Evolutionary conservation across 2,329 filamentous ascomycete species (phyloP), one percentile per base, ranked within the genome.

Genomic region (Ophiosphaerella narmari): DNA sequence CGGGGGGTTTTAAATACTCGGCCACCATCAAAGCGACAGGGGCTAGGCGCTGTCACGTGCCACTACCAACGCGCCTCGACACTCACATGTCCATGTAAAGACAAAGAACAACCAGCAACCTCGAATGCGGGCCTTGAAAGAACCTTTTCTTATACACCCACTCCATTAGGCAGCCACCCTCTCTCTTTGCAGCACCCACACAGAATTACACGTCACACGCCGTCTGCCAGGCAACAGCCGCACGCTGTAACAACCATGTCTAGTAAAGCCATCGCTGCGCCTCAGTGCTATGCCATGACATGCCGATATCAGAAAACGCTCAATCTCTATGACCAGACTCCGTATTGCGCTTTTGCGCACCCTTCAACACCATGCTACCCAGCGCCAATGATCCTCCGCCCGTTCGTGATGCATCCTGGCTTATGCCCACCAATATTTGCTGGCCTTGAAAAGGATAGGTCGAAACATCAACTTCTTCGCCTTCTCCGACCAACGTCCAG

Each of bases 401-500:
- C 8, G 48, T 57, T 24, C 50, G 52, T 14, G 59, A 53, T 29
- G 51, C 60, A 40, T 68, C 65, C 36, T 65, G 62, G 13, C 33
- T 50, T 45, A 69, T 60, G 0, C 62, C 65, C 12, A 48, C 41
- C 12, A 65, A 34, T 7, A 63, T 40, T 29, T 63, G 55, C 34
- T 66, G 59, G 13, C 57, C 52, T 43, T 66, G 58, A 14, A 66
- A 62, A 2, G 54, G 54, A 32, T 60, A 55, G 7, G 56, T 7
- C 2, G 39, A 41, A 6, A 60, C 44, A 8, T 64, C 62, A 4
- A 63, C 44, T 2, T 66, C 63, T 36, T 83, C 82, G 18, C 73
- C 76, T 29, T 83, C 81, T 26, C 90, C 91, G 16, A 97, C 82
- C 73, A 97, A 91, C 0, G 92, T 97, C 93, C 92, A 97, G 67